Percentiles rank a stretch among this genome's conserved stretches.
phyloP scores from a whole-genome alignment of 805 yeast genomes.

The Teunomyces panamensis region DNA sequence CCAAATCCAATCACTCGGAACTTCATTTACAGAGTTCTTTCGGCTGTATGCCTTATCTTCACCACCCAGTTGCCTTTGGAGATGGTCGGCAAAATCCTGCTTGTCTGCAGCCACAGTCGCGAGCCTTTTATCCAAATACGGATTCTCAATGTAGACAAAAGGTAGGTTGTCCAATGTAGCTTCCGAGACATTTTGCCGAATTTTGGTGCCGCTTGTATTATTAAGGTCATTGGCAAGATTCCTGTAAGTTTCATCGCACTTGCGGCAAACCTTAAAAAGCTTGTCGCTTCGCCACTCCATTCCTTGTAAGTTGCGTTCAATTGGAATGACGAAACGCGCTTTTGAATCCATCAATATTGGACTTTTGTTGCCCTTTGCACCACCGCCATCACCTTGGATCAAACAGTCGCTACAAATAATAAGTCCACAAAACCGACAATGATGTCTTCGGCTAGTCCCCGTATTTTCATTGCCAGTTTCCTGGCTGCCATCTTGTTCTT shows the following conservation, averaged over 20 bases:
- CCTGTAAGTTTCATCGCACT: conserved; percentile 27
- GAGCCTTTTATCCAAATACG: conserved; percentile 14
- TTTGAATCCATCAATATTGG: conserved; percentile 16
- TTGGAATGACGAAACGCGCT: conserved; percentile 38
- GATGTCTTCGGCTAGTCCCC: conserved; percentile 32
- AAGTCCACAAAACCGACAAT: conserved; percentile 51
- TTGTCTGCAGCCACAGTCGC: not conserved
- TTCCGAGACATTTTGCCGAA: conserved; percentile 8
- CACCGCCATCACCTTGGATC: conserved; percentile 11
- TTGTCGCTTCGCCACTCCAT: conserved; percentile 14
- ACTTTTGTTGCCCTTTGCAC: not conserved
- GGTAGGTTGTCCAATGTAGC: conserved; percentile 7
- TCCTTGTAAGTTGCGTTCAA: conserved; percentile 19
- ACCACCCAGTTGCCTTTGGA: not conserved
- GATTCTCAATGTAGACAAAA: conserved; percentile 24
- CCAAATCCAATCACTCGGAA: conserved; percentile 47
- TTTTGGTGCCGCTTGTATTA: conserved; percentile 8
- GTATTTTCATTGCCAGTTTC: not conserved
- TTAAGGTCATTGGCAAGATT: conserved; percentile 11
- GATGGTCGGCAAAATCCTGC: not conserved
- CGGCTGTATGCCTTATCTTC: conserved; percentile 3
- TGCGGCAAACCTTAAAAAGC: conserved; percentile 31
- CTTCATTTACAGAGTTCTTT: conserved; percentile 8
- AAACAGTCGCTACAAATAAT: conserved; percentile 35
- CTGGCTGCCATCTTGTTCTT: not conserved